Percentiles rank a stretch among this genome's conserved stretches.
phyloP scores from a whole-genome alignment of 305 asterid species.

The Rubia tinctorum region DNA sequence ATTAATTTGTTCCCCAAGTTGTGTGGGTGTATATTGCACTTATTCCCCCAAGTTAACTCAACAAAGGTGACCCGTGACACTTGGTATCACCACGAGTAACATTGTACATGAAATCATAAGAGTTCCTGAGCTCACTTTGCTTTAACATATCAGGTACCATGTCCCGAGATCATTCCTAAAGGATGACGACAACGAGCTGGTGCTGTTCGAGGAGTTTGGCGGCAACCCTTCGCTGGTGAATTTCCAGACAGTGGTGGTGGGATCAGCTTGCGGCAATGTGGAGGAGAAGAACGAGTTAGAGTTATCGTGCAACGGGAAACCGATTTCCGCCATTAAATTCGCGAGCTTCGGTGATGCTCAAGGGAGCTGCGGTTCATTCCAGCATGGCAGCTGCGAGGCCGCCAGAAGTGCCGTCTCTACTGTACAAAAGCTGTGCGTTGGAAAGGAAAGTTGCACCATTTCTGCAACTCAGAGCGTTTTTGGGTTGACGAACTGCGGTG shows the following conservation, averaged over 20 bases:
- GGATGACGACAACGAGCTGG: conserved; percentile 43
- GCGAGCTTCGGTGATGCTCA: conserved; percentile 51
- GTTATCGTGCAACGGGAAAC: conserved; percentile 43
- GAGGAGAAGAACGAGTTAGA: conserved; percentile 37
- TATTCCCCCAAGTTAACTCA: too few relatives aligned
- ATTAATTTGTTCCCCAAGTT: too few relatives aligned
- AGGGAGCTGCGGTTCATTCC: conserved; percentile 54
- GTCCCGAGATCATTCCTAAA: conserved; percentile 60
- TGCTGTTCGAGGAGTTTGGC: conserved; percentile 74
- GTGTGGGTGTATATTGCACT: too few relatives aligned
- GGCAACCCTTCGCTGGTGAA: conserved; percentile 55
- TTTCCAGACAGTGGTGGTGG: conserved; percentile 40
- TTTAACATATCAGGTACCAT: conserved; percentile 44
- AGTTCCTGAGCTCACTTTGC: too few relatives aligned
- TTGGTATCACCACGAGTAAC: too few relatives aligned
- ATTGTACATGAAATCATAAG: too few relatives aligned
- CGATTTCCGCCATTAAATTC: conserved; percentile 38
- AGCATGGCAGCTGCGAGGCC: conserved; percentile 39
- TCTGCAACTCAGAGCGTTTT: conserved; percentile 34
- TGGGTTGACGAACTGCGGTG: conserved; percentile 43
- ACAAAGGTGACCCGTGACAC: too few relatives aligned
- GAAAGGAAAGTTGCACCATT: conserved; percentile 45
- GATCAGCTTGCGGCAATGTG: conserved; percentile 44
- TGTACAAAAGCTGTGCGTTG: conserved; percentile 45
- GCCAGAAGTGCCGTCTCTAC: conserved; percentile 22